A percentile compares a stretch with the other conserved stretches of the same genome.
Conservation (phyloP, 345 rosid genomes). For the Arabidopsis arenosa region DNA sequence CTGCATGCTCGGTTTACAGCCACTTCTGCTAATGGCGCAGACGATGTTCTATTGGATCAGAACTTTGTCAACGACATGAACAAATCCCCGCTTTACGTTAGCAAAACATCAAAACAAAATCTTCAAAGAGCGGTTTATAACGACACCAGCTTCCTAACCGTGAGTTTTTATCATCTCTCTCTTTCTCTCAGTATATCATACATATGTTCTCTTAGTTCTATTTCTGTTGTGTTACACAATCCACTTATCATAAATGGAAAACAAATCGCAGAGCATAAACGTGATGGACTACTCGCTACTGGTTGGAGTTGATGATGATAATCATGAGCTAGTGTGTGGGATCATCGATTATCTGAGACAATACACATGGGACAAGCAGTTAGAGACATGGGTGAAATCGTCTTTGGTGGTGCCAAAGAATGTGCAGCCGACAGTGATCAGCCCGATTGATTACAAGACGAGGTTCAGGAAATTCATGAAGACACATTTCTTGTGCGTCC, state of each 20-base stretch:
- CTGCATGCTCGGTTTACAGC: slow-evolving; percentile 67
- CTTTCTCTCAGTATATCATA: not conserved
- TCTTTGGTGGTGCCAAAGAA: slow-evolving; percentile 88
- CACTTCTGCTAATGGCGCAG: slow-evolving; percentile 60
- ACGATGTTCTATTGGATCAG: slow-evolving; percentile 89
- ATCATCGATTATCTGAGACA: slow-evolving; percentile 96
- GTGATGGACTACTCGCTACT: slow-evolving; percentile 98
- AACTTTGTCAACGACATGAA: slow-evolving; percentile 96
- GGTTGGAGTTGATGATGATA: slow-evolving; percentile 79
- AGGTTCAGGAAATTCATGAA: slow-evolving; percentile 95
- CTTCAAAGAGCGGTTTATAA: slow-evolving; percentile 93
- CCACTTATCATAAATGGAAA: not conserved
- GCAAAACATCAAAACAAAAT: slow-evolving; percentile 71
- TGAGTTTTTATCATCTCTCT: slow-evolving; percentile 49
- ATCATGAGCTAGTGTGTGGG: slow-evolving; percentile 86
- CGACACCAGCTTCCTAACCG: slow-evolving; percentile 88
- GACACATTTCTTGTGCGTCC: slow-evolving; percentile 83
- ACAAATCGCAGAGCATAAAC: slow-evolving; percentile 68
- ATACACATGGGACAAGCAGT: slow-evolving; percentile 97
- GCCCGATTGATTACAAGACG: slow-evolving; percentile 90
- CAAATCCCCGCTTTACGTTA: slow-evolving; percentile 84
- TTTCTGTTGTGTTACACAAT: not conserved
- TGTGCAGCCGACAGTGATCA: slow-evolving; percentile 80
- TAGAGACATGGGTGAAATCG: slow-evolving; percentile 97
- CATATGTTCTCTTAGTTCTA: not conserved